phyloP scores from a whole-genome alignment of 164 flowering plant genomes.

The Protea cynaroides region DNA sequence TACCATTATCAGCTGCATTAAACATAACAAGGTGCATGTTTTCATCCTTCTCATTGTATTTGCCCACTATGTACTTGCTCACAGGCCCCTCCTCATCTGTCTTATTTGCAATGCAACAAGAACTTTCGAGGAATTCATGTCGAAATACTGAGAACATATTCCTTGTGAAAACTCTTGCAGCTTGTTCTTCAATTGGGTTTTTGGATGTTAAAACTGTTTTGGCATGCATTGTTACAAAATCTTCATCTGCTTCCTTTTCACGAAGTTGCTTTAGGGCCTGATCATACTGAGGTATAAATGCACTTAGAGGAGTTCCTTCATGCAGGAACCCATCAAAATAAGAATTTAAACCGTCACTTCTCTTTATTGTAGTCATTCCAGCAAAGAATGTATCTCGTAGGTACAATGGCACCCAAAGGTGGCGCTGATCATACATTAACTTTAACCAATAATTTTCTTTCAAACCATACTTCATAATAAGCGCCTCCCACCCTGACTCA shows the following conservation, averaged over 20 bases:
- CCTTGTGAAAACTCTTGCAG: slow-evolving; percentile 17
- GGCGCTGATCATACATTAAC: slow-evolving; percentile 27
- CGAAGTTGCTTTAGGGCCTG: slow-evolving; percentile 11
- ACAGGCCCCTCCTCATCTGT: slow-evolving; percentile 5
- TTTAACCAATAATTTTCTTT: slow-evolving; percentile 32
- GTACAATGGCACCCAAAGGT: slow-evolving; percentile 32
- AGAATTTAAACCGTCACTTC: slow-evolving; percentile 19
- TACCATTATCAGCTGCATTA: slow-evolving; percentile 8
- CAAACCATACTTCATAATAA: slow-evolving; percentile 26
- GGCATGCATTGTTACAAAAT: slow-evolving; percentile 14
- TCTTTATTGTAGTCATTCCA: slow-evolving; percentile 28
- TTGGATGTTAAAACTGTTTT: slow-evolving; percentile 13
- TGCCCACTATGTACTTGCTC: slow-evolving; percentile 16
- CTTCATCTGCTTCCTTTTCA: slow-evolving; percentile 15
- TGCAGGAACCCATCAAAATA: slow-evolving; percentile 33
- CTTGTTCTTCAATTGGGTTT: slow-evolving; percentile 22
- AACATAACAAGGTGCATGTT: slow-evolving; percentile 10
- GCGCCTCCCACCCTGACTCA: slow-evolving; percentile 23
- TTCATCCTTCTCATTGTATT: slow-evolving; percentile 16
- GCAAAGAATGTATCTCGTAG: slow-evolving; percentile 29
- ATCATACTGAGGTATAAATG: slow-evolving; percentile 29
- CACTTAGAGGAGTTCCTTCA: slow-evolving; percentile 23
- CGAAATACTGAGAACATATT: slow-evolving; percentile 11
- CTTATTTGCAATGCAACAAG: slow-evolving; percentile 11
- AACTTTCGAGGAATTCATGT: slow-evolving; percentile 17